Conservation (phyloP, 169 alveolate genomes). For the Plasmodium relictum region DNA sequence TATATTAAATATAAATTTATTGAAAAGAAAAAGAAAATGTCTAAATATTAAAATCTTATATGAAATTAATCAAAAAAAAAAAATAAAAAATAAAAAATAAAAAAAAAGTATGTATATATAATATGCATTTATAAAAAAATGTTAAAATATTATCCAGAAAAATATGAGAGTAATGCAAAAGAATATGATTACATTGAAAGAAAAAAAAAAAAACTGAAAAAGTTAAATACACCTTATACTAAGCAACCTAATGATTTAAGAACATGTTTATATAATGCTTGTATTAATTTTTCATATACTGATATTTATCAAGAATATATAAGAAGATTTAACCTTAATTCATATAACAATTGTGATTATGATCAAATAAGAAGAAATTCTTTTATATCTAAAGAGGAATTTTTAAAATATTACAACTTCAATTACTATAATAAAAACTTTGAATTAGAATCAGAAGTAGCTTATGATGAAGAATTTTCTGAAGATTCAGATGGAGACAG, state of each 20-base stretch:
- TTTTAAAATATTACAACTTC: conserved; percentile 68
- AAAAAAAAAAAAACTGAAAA: conserved; percentile 5
- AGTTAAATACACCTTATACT: background rate
- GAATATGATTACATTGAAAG: background rate
- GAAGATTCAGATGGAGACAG: conserved; percentile 1
- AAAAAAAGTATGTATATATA: background rate
- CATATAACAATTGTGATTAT: conserved; percentile 69
- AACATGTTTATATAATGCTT: conserved; percentile 27
- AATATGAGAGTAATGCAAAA: background rate
- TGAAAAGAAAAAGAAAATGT: no score
- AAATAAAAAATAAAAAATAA: background rate
- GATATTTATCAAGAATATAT: conserved; percentile 75
- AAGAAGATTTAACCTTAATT: conserved; percentile 43
- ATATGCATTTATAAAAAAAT: background rate
- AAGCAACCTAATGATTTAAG: conserved; percentile 40
- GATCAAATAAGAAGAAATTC: conserved; percentile 59
- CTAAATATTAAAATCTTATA: no score
- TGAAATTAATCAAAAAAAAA: background rate
- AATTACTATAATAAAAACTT: conserved; percentile 42
- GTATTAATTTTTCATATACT: conserved; percentile 51
- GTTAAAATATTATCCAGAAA: background rate
- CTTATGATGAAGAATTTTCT: conserved; percentile 3
- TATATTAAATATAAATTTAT: no score
- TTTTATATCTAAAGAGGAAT: conserved; percentile 54
- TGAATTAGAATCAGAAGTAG: conserved; percentile 58